Evolutionary conservation across 2,329 filamentous ascomycete genomes (phyloP), one percentile per base, ranked within the genome.

Genomic region (Talaromyces pinophilus): DNA sequence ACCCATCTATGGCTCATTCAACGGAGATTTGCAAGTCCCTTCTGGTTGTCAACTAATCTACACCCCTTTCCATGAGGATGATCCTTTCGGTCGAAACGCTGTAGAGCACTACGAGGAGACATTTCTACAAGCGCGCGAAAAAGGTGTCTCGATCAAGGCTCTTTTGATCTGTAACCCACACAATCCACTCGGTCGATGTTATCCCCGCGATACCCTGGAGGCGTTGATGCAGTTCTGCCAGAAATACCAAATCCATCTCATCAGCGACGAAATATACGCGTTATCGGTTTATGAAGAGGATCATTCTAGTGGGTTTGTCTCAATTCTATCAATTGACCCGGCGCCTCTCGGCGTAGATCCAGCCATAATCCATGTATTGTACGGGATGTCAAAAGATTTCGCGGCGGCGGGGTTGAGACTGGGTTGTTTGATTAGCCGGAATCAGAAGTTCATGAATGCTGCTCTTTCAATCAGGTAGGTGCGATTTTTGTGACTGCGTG

Each of bases 241-340:
- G 44, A 79, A 77, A 57, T 73, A 86, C 67, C 68, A 75, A 1
- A 75, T 87, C 11, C 84, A 87, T 69, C 76, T 87, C 33, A 81
- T 87, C 71, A 82, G 80, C 69, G 85, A 87, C 70, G 85, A 87
- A 70, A 80, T 87, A 17, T 87, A 87, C 70, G 85, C 83, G 2
- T 73, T 84, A 1, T 86, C 83, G 5, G 76, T 83, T 0, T 87
- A 82, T 70, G 70, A 78, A 1, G 38, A 70, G 2, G 72, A 72
- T 1, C 75, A 78, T 0, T 86, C 86, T 65, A 77, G 76, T 2
- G 85, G 82, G 0, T 74, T 78, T 2, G 75, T 85, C 1, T 76
- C 82, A 0, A 75, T 86, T 59, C 10, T 64, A 10, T 63, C 61
- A 22, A 59, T 57, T 42, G 62, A 64, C 10, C 52, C n/a, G 75